Evolutionary conservation across 345 rosid genomes (phyloP), one percentile per base, ranked within the genome.

Genomic region (Pistacia integerrima): DNA sequence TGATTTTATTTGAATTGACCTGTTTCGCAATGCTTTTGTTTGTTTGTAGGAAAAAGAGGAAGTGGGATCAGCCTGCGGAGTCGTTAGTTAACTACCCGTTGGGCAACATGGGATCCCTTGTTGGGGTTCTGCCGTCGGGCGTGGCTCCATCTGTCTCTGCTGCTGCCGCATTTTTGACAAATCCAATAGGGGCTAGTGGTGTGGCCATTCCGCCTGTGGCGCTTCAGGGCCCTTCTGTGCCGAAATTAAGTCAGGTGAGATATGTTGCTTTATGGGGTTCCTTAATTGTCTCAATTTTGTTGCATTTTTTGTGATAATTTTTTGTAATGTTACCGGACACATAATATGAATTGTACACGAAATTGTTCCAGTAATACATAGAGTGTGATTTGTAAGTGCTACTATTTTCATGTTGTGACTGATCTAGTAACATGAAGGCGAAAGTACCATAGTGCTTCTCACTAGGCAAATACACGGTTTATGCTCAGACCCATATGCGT

Each of bases 41-140:
- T 6, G 46, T 41, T 44, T 81, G 74, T 76, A 94, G 99, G 88
- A 95, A 79, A 75, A 95, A 85, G 89, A 89, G 98, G 73, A 91
- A 86, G 83, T 93, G 99, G 99, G 98, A 95, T 86, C 97, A 91
- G 79, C 98, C 99, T 1, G 94, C 98, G 0, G 97, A 91, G 78
- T 80, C 84, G 18, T 83, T 89, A 64, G 77, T 85, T 69, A 76
- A 78, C 69, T 74, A 82, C 18, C 87, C 87, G 4, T 71, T 82
- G 61, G 83, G 76, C 82, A 88, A 76, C 79, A 28, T 85, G 69
- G 87, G 81, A 48, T 67, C 83, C 82, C 79, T 83, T 77, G 72
- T 49, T 60, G 84, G 82, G 41, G 63, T 78, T 76, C 5, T 83
- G 3, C 69, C 77, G 64, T 84, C 87, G 6, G 76, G 80, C 67